Conservation (phyloP, 1,284 basidiomycete genomes). For the Takashimella tepidaria region DNA sequence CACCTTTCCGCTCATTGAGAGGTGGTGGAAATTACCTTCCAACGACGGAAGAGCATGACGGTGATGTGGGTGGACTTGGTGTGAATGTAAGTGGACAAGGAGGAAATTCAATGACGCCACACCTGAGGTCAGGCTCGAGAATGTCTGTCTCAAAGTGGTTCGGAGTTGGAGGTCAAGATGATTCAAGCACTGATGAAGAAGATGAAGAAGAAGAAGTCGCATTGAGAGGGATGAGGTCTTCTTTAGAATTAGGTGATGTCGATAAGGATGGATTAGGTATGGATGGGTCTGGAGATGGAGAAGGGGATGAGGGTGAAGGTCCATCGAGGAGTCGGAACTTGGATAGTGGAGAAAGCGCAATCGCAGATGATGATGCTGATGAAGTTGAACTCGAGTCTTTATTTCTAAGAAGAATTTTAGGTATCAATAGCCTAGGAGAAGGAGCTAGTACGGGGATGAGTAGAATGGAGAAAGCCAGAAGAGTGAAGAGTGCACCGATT, state of each 20-base stretch:
- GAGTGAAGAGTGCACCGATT: not conserved
- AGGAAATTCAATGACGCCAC: not conserved
- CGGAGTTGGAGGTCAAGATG: slow-evolving; percentile 14
- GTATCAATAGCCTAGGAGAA: not conserved
- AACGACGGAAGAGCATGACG: not conserved
- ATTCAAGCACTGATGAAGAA: slow-evolving; percentile 8
- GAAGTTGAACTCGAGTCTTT: slow-evolving; percentile 1
- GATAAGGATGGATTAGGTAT: not conserved
- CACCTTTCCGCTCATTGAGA: slow-evolving; percentile 22
- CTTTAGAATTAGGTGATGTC: no score
- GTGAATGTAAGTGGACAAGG: no score
- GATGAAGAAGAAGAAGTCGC: slow-evolving; percentile 3
- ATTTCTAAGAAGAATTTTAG: not conserved
- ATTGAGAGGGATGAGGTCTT: not conserved
- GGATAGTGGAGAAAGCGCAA: slow-evolving; percentile 1
- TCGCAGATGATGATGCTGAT: slow-evolving; percentile 8
- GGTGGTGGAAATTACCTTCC: no score
- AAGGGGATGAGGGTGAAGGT: not conserved
- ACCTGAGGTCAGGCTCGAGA: slow-evolving; percentile 18
- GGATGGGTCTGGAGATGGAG: not conserved
- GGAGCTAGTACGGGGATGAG: not conserved
- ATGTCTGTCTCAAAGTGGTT: slow-evolving; percentile 36
- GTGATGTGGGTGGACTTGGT: no score
- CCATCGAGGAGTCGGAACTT: slow-evolving; percentile 2
- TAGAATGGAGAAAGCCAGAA: not conserved